A percentile compares a stretch with the other conserved stretches of the same genome.
These are phyloP conservation scores for Gnaphalium uliginosum DNA, from an alignment of 129 eudicot species.

Conservation along the genomic window DNA sequence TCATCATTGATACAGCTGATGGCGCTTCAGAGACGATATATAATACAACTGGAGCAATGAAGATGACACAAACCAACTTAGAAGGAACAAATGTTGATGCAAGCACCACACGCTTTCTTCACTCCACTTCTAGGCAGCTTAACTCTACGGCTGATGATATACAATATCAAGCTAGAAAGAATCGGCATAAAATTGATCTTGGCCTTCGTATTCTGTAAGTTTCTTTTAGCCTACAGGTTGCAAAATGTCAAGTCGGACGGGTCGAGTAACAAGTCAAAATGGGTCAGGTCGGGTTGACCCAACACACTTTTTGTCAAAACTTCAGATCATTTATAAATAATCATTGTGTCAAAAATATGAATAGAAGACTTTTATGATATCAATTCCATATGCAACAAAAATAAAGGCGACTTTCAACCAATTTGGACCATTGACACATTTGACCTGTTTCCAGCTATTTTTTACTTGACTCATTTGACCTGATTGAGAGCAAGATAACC, in stretches of 20 bases:
- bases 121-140: conserved; percentile 57
- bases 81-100: conserved; percentile 39
- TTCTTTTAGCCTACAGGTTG: not conserved
- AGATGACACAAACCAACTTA: conserved; percentile 47
- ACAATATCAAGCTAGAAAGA: conserved; percentile 61
- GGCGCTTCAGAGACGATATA: conserved; percentile 74
- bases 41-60: conserved; percentile 81
- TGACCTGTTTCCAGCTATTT: too few species aligned
- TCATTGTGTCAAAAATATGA: too few species aligned
- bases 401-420: not conserved
- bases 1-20: conserved; percentile 73
- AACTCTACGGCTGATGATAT: conserved; percentile 63
- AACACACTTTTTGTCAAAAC: not conserved
- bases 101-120: conserved; percentile 57
- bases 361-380: too few species aligned
- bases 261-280: too few species aligned
- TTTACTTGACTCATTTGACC: too few species aligned
- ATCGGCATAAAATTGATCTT: conserved; percentile 53
- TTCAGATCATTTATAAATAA: too few species aligned
- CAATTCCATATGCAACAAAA: too few species aligned
- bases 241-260: not conserved
- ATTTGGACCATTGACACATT: too few species aligned
- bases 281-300: not conserved
- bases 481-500: too few species aligned
- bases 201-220: conserved; percentile 69